Conservation (phyloP, 2,329 filamentous ascomycete genomes). For the Colletotrichum sp. region DNA sequence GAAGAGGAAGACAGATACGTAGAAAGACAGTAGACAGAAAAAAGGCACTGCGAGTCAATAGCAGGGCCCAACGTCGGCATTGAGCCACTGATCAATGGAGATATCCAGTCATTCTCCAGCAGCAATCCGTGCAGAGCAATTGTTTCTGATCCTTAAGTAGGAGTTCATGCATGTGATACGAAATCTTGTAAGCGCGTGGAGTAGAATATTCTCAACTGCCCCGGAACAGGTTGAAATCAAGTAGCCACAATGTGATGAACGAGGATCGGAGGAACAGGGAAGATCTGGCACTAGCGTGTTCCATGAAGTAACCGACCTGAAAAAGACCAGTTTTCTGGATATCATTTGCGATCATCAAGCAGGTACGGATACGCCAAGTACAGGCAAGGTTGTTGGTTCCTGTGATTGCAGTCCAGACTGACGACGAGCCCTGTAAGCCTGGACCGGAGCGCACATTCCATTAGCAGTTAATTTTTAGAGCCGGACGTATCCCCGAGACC, state of each 20-base stretch:
- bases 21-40: too few relatives aligned
- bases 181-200: background rate
- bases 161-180: background rate
- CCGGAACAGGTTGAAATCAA: background rate
- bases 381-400: background rate
- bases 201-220: background rate
- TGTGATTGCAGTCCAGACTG: background rate
- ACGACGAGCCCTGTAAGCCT: background rate
- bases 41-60: background rate
- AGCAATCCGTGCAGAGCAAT: background rate
- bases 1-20: rapidly evolving
- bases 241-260: too few relatives aligned
- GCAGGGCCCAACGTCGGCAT: background rate
- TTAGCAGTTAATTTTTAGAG: background rate
- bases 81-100: background rate
- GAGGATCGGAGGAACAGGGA: too few relatives aligned
- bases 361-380: background rate
- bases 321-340: background rate
- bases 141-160: background rate
- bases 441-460: too few relatives aligned
- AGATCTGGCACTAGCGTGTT: too few relatives aligned
- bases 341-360: too few relatives aligned
- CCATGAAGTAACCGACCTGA: background rate
- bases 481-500: background rate
- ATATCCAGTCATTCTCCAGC: background rate